Evolutionary conservation across 208 protist genomes (phyloP).

Genomic region (Leishmania gerbilli): DNA sequence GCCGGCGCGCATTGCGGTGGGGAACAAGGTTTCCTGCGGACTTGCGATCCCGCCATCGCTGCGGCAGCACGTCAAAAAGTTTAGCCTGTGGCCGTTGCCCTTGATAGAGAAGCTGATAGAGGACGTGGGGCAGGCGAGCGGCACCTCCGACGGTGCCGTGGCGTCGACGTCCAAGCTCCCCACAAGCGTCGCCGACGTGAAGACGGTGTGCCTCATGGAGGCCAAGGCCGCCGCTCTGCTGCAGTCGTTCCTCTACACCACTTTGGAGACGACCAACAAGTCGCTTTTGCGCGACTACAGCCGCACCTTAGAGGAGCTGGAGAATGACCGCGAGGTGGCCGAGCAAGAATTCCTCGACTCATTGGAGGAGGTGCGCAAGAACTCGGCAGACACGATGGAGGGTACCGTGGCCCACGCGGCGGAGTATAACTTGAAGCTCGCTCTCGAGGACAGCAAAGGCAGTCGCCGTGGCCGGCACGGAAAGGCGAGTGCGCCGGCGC

Average conservation of each 20-base stretch:
- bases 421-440: conserved; percentile 55
- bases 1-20: conserved; percentile 20
- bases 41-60: conserved; percentile 67
- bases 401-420: conserved; percentile 72
- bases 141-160: background rate
- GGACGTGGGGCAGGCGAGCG: background rate
- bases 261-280: conserved; percentile 66
- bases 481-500: background rate
- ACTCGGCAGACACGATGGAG: conserved; percentile 66
- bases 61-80: conserved; percentile 62
- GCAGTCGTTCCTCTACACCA: conserved; percentile 69
- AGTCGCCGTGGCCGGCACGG: background rate
- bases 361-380: conserved; percentile 48
- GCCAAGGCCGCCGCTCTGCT: conserved; percentile 67
- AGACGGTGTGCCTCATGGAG: conserved; percentile 61
- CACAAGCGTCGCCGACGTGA: conserved; percentile 49
- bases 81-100: conserved; percentile 76
- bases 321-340: conserved; percentile 54
- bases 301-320: conserved; percentile 82
- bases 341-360: conserved; percentile 75
- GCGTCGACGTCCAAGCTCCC: conserved; percentile 25
- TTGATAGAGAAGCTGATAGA: conserved; percentile 38
- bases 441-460: conserved; percentile 13
- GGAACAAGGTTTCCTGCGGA: conserved; percentile 46
- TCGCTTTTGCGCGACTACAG: conserved; percentile 76